Evolutionary conservation across 352 stramenopile species (phyloP).

Genomic region (Phytopythium boreale): DNA sequence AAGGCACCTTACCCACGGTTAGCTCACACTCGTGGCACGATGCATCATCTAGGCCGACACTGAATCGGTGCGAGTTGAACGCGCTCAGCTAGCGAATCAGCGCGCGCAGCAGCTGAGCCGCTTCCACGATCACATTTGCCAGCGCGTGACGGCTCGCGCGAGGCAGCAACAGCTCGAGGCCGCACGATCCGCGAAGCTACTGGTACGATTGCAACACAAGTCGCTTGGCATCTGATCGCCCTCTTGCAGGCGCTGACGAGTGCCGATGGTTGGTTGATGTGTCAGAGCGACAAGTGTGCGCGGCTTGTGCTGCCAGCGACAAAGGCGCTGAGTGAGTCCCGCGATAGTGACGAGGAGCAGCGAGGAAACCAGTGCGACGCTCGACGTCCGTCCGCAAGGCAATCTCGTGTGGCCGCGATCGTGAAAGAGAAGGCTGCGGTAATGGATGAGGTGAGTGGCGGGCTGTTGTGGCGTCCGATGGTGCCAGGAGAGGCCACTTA

Average conservation of each 20-base stretch:
- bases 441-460: background rate
- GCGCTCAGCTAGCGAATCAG: slow-evolving; percentile 22
- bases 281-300: slow-evolving; percentile 5
- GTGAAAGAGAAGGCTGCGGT: background rate
- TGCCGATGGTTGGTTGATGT: background rate
- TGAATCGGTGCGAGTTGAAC: slow-evolving; percentile 30
- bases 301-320: background rate
- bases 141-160: slow-evolving; percentile 45
- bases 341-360: background rate
- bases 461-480: background rate
- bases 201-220: slow-evolving; percentile 14
- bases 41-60: slow-evolving; percentile 23
- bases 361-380: background rate
- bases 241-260: background rate
- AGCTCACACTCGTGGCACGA: background rate
- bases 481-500: background rate
- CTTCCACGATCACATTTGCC: slow-evolving; percentile 64
- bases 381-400: background rate
- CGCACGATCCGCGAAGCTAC: slow-evolving; percentile 19
- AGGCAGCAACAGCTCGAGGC: slow-evolving; percentile 29
- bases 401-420: background rate
- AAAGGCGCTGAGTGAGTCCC: background rate
- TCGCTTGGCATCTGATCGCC: no score
- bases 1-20: background rate
- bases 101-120: slow-evolving; percentile 44